Base-by-base conservation (phyloP, 306 rosid genomes). In the Dicorynia guianensis region DNA sequence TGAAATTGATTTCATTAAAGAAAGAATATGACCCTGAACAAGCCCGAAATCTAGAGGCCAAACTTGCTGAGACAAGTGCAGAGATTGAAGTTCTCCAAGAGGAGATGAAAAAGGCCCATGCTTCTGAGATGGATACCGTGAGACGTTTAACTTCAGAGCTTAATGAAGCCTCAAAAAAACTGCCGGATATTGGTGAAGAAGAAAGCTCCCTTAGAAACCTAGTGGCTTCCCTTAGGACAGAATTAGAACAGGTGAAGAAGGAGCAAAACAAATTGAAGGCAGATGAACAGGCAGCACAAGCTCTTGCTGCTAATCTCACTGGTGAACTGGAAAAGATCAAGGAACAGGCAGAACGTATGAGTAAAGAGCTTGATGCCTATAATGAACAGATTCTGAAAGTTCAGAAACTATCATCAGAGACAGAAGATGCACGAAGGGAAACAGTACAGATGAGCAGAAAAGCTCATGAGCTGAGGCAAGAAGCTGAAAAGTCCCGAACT, bases 101-200 rank as follows among this genome's bases (percentile, higher is more conserved):
- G 82, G 76, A 89, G 71, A 87, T 91, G 87, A 87, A 64, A 75
- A 83, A 78, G 81, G 69, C 83, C 5, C 98, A 91, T 74, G 90
- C 87, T 61, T 73, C 82, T 50, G 91, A 88, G 81, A 91, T 91
- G 93, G 86, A 87, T 12, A 63, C 88, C 0, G 80, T 87, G 53
- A 87, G 82, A 70, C 67, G 63, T 11, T 63, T 88, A 11, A 84
- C 91, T 10, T 58, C 73, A 34, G 91, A 91, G 77, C 92, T 91
- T 53, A 86, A 78, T 53, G 91, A 89, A 81, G 89, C 96, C 57
- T 83, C 91, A n/a, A 73, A 74, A 78, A 76, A 71, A 39, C 84
- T 93, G 53, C 88, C 86, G 80, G 79, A 74, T 13, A 63, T 88
- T 62, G 86, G 86, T 43, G 88, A 81, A 36, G 96, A 91, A 82